Percentiles rank a stretch among this genome's conserved stretches.
These are phyloP conservation scores for Fusarium irregulare DNA, from an alignment of 2,329 filamentous ascomycete species.

Conservation along the genomic window DNA sequence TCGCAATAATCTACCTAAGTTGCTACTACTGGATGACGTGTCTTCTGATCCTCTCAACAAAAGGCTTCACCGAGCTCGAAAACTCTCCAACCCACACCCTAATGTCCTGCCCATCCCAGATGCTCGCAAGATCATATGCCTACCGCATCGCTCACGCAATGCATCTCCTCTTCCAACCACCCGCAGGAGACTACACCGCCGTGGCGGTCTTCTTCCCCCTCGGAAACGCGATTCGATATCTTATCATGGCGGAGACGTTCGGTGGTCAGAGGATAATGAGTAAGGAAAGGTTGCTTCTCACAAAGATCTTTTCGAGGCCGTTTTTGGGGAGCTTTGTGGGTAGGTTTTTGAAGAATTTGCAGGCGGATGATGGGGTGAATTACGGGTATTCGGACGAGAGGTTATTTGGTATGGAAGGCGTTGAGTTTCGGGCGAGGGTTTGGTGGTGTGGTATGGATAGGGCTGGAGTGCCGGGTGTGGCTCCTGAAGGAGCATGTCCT, in stretches of 20 bases:
- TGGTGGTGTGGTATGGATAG: slow-evolving; percentile 23
- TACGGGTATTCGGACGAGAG: slow-evolving; percentile 5
- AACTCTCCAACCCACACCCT: accelerated
- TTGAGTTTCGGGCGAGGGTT: slow-evolving; percentile 23
- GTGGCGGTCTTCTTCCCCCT: slow-evolving; percentile 8
- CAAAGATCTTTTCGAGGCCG: slow-evolving; percentile 2
- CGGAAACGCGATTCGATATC: slow-evolving; percentile 13
- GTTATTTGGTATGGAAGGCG: neutral
- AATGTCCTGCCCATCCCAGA: neutral
- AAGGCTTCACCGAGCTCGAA: slow-evolving; percentile 18
- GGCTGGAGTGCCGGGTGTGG: neutral
- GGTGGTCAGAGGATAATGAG: neutral
- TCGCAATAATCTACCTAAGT: slow-evolving; percentile 9
- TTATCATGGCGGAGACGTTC: slow-evolving; percentile 13
- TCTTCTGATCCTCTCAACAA: slow-evolving; percentile 9
- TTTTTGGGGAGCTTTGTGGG: slow-evolving; percentile 16
- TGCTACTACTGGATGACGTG: slow-evolving; percentile 27
- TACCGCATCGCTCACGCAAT: slow-evolving; percentile 3
- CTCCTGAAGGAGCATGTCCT: neutral
- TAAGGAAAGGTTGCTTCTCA: neutral
- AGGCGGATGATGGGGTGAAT: slow-evolving; percentile 19
- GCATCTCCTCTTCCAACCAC: neutral
- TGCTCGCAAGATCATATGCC: slow-evolving; percentile 9
- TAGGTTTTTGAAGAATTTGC: slow-evolving; percentile 2
- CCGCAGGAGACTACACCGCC: slow-evolving; percentile 4